phyloP scores from a whole-genome alignment of 2,329 filamentous ascomycete species.

The Bipolaris sorokiniana region DNA sequence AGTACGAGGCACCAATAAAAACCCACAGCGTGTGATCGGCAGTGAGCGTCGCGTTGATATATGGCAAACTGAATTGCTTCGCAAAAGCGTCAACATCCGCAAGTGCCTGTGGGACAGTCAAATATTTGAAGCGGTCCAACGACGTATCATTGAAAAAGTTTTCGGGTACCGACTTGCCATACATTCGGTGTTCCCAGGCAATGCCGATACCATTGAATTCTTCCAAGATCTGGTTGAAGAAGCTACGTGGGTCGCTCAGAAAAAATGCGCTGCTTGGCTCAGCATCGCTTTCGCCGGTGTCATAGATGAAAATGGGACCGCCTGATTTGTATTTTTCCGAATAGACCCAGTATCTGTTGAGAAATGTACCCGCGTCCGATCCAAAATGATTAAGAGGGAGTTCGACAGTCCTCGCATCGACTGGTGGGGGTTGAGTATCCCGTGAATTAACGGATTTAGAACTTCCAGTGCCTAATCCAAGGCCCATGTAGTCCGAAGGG shows the following conservation, averaged over 20 bases:
- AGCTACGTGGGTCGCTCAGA: conserved; percentile 39
- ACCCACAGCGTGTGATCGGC: conserved; percentile 48
- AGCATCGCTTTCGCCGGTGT: conserved; percentile 46
- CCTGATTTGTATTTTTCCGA: conserved; percentile 44
- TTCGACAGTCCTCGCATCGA: no score
- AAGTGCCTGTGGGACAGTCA: conserved; percentile 51
- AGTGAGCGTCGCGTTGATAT: conserved; percentile 45
- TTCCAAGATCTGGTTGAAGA: conserved; percentile 47
- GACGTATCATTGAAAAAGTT: conserved; percentile 42
- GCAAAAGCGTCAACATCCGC: conserved; percentile 52
- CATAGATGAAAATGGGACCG: conserved; percentile 49
- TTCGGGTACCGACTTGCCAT: conserved; percentile 50
- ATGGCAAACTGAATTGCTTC: conserved; percentile 46
- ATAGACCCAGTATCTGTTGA: conserved; percentile 49
- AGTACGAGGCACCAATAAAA: conserved; percentile 48
- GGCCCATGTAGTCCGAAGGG: no score
- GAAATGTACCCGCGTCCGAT: conserved; percentile 21
- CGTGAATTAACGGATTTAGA: no score
- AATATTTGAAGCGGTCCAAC: conserved; percentile 43
- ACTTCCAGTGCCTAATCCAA: no score
- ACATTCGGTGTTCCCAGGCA: conserved; percentile 52
- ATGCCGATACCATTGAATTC: conserved; percentile 48
- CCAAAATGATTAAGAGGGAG: no score
- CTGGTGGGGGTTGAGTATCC: no score
- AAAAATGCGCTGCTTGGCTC: conserved; percentile 30